Evolutionary conservation across 1,139 yeast genomes (phyloP).

Genomic region (Candida albicans): DNA sequence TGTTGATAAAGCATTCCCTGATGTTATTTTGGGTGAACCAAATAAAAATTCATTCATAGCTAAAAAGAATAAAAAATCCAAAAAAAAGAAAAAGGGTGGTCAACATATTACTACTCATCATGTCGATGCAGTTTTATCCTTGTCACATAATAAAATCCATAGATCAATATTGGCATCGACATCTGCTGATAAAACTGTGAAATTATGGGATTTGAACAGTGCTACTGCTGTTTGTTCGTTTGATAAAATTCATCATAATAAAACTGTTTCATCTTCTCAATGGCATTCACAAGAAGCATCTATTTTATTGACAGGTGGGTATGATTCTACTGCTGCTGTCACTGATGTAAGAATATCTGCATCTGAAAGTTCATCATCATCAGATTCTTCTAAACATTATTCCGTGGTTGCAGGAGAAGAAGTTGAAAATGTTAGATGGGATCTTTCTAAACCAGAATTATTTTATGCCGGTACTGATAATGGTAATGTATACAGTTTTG

Average conservation of each 20-base stretch:
- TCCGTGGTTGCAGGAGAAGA: slow-evolving; percentile 70
- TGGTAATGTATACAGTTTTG: slow-evolving; percentile 89
- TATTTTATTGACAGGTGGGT: slow-evolving; percentile 86
- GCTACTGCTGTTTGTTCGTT: slow-evolving; percentile 76
- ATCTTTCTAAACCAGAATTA: slow-evolving; percentile 51
- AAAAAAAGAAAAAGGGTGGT: slow-evolving; percentile 50
- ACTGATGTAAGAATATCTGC: slow-evolving; percentile 71
- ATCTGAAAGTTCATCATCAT: slow-evolving; percentile 43
- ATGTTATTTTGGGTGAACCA: slow-evolving; percentile 83
- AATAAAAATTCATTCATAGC: slow-evolving; percentile 47
- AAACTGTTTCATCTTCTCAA: slow-evolving; percentile 81
- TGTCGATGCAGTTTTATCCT: slow-evolving; percentile 88
- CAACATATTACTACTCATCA: slow-evolving; percentile 75
- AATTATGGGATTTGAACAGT: slow-evolving; percentile 86
- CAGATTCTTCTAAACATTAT: slow-evolving; percentile 60
- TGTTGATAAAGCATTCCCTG: slow-evolving; percentile 93
- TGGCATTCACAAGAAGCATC: slow-evolving; percentile 85
- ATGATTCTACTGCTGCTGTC: slow-evolving; percentile 77
- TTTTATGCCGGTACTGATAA: slow-evolving; percentile 91
- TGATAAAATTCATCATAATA: slow-evolving; percentile 56
- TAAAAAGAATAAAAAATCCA: slow-evolving; percentile 45
- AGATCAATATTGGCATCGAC: slow-evolving; percentile 89
- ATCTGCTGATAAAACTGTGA: slow-evolving; percentile 92
- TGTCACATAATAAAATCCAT: slow-evolving; percentile 78
- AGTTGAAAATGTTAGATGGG: slow-evolving; percentile 81